Conservation (phyloP, 495 filamentous ascomycete genomes). For the Penicillium daleae region DNA sequence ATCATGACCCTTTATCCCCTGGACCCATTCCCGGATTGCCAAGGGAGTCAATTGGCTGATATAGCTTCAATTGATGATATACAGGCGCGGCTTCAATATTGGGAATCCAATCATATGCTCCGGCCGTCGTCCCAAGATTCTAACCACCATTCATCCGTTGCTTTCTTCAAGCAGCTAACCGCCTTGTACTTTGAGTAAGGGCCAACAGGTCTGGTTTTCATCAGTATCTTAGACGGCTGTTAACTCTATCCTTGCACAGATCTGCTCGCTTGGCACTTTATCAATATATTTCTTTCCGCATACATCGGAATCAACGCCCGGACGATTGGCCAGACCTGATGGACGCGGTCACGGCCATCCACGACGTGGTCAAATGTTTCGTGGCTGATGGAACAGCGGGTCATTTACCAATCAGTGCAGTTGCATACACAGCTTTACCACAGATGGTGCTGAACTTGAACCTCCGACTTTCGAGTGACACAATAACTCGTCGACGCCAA, state of each 20-base stretch:
- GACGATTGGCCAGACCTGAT: constrained; percentile 7
- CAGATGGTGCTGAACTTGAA: constrained; percentile 7
- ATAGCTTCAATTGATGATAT: constrained; percentile 2
- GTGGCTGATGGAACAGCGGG: constrained; percentile 4
- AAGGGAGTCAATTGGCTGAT: not conserved
- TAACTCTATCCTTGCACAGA: not conserved
- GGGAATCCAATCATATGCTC: not conserved
- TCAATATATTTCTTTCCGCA: constrained; percentile 2
- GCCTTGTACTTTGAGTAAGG: constrained; percentile 7
- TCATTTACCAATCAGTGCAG: constrained; percentile 5
- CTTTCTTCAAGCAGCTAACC: constrained; percentile 7
- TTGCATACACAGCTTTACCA: not conserved
- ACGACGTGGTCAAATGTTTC: constrained; percentile 3
- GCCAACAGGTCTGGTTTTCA: no score
- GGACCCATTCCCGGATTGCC: constrained; percentile 2
- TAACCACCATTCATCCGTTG: not conserved
- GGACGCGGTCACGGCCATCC: constrained; percentile 1
- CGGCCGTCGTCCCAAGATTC: not conserved
- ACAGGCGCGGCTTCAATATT: not conserved
- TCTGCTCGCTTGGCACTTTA: constrained; percentile 3
- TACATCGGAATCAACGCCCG: constrained; percentile 1
- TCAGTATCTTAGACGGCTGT: not conserved
- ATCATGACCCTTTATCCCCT: constrained; percentile 1
- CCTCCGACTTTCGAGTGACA: not conserved
- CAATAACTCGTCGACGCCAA: not conserved